These are phyloP conservation scores for Tremella yokohamensis DNA, from an alignment of 768 basidiomycete genomes.

Conservation along the genomic window DNA sequence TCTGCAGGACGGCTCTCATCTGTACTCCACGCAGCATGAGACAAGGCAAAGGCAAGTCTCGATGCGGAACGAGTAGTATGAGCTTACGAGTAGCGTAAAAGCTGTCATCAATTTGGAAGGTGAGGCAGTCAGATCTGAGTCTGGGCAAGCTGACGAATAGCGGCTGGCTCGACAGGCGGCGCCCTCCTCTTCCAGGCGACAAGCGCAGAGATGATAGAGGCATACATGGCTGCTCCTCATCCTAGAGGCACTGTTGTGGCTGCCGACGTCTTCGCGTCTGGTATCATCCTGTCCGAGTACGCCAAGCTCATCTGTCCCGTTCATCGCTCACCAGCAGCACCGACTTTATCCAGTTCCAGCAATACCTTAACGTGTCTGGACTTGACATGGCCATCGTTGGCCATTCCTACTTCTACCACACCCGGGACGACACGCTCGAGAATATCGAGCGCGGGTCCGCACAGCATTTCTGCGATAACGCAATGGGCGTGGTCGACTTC, in stretches of 20 bases:
- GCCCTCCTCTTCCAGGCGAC: slow-evolving; percentile 95
- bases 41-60: slow-evolving; percentile 61
- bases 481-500: slow-evolving; percentile 70
- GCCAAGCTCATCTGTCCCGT: slow-evolving; percentile 40
- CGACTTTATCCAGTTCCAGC: slow-evolving; percentile 89
- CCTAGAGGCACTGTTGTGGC: slow-evolving; percentile 87
- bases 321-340: slow-evolving; percentile 58
- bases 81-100: slow-evolving; percentile 60
- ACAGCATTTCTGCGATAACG: slow-evolving; percentile 85
- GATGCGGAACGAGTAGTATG: neutral
- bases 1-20: slow-evolving; percentile 87
- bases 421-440: slow-evolving; percentile 71
- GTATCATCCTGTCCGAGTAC: slow-evolving; percentile 83
- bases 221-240: slow-evolving; percentile 77
- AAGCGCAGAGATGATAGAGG: slow-evolving; percentile 87
- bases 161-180: slow-evolving; percentile 79
- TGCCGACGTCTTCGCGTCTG: slow-evolving; percentile 87
- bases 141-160: slow-evolving; percentile 50
- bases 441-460: slow-evolving; percentile 81
- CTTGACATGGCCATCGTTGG: slow-evolving; percentile 57
- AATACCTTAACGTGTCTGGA: slow-evolving; percentile 84
- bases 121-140: slow-evolving; percentile 37
- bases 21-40: slow-evolving; percentile 85
- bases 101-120: slow-evolving; percentile 89
- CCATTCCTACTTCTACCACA: slow-evolving; percentile 83